phyloP scores from a whole-genome alignment of 192 early-diverging fungal genomes.

The Coemansia sp. region DNA sequence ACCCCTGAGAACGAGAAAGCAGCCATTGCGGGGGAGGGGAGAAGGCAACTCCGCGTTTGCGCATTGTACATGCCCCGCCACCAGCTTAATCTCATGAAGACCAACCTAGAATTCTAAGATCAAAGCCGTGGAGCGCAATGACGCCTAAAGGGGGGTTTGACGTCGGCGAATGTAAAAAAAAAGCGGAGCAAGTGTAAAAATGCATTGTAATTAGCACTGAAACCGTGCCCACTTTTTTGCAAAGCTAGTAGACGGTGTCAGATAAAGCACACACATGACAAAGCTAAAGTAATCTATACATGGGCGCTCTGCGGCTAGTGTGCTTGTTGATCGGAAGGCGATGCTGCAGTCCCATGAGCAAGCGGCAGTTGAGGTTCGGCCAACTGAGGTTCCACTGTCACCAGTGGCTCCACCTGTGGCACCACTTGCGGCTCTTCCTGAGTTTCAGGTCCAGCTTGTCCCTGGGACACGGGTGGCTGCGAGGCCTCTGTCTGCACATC shows the following conservation, averaged over 20 bases:
- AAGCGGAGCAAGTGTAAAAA: neutral
- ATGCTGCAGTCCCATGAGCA: neutral
- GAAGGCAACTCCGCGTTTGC: neutral
- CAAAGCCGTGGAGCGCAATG: neutral
- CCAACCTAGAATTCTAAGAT: neutral
- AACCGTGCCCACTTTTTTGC: neutral
- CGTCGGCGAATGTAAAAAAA: neutral
- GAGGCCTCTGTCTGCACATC: constrained; percentile 7
- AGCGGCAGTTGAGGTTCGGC: neutral
- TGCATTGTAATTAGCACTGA: neutral
- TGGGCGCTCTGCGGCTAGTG: neutral
- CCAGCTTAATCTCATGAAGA: neutral
- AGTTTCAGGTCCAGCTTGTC: neutral
- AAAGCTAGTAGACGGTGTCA: constrained; percentile 2
- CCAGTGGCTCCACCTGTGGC: neutral
- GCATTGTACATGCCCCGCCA: neutral
- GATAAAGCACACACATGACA: neutral
- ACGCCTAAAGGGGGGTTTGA: neutral
- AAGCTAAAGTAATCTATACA: neutral
- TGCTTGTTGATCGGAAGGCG: neutral
- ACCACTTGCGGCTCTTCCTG: neutral
- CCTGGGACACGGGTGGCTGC: neutral
- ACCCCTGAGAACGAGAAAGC: neutral
- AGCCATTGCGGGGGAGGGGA: neutral
- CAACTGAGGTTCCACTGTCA: neutral